These are phyloP conservation scores for Stentor coeruleus DNA, from an alignment of 73 alveolate species.

Conservation along the genomic window DNA sequence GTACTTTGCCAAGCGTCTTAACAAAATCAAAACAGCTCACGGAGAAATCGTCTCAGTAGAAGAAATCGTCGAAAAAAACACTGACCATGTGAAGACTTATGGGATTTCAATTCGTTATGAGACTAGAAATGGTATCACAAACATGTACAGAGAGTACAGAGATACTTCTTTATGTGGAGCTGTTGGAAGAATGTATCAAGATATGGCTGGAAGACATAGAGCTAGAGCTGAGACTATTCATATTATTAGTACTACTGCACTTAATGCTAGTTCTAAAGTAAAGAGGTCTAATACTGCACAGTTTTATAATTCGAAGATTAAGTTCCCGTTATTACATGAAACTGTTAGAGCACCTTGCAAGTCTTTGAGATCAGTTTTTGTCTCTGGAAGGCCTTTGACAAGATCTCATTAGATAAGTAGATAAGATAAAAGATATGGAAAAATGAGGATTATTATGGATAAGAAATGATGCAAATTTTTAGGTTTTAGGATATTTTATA, in stretches of 20 bases:
- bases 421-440: too few relatives aligned
- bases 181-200: conserved; percentile 65
- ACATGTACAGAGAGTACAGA: conserved; percentile 81
- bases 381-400: conserved; percentile 53
- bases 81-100: conserved; percentile 60
- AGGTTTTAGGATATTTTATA: too few relatives aligned
- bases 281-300: too few relatives aligned
- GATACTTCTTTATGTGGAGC: conserved; percentile 66
- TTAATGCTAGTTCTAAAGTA: too few relatives aligned
- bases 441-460: too few relatives aligned
- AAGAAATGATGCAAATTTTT: too few relatives aligned
- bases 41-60: conserved; percentile 65
- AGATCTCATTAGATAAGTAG: too few relatives aligned
- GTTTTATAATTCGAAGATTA: conserved; percentile 28
- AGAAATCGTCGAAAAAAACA: conserved; percentile 56
- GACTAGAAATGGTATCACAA: conserved; percentile 70
- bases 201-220: conserved; percentile 82
- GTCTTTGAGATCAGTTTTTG: conserved; percentile 50
- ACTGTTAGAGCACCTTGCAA: conserved; percentile 49
- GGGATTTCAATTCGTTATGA: conserved; percentile 67
- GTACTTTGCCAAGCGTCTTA: conserved; percentile 70
- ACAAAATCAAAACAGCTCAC: conserved; percentile 64
- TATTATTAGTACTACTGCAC: conserved; percentile 69
- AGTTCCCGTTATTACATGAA: conserved; percentile 56
- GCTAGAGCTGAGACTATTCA: conserved; percentile 61